Conservation (phyloP, 176 grass and related monocot genomes). For the Aechmea fasciata region DNA sequence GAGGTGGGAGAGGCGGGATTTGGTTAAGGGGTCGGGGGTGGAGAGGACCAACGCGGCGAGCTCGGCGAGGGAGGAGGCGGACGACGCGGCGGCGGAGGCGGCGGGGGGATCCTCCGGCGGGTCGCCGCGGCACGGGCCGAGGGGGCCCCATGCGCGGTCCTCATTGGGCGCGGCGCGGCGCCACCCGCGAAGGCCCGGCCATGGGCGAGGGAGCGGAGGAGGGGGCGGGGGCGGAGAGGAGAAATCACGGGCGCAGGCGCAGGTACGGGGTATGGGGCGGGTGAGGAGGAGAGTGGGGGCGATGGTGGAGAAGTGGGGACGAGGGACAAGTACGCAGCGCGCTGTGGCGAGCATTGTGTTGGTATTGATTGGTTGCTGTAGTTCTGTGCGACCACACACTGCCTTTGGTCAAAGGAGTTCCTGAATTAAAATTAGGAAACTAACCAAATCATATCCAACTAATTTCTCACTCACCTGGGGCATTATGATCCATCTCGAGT, state of each 20-base stretch:
- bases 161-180: conserved; percentile 44
- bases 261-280: no score
- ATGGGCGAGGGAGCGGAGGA: conserved; percentile 35
- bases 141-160: conserved; percentile 52
- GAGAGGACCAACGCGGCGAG: conserved; percentile 58
- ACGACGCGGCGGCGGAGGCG: neutral
- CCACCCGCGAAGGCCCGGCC: conserved; percentile 63
- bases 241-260: neutral
- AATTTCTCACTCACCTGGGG: no score
- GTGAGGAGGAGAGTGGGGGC: no score
- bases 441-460: no score
- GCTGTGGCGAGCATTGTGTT: no score
- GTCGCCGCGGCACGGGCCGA: conserved; percentile 37
- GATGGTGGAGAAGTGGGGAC: no score
- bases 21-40: conserved; percentile 55
- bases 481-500: no score
- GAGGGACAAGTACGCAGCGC: no score
- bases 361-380: no score
- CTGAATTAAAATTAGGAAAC: no score
- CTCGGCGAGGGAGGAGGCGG: conserved; percentile 48
- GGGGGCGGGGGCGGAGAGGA: conserved; percentile 3
- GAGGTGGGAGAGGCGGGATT: conserved; percentile 62
- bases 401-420: no score
- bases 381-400: no score
- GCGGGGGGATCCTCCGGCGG: neutral